Percentiles rank a stretch among this genome's conserved stretches.
phyloP scores from a whole-genome alignment of 768 basidiomycete species.

The Mycena albidolilacea region DNA sequence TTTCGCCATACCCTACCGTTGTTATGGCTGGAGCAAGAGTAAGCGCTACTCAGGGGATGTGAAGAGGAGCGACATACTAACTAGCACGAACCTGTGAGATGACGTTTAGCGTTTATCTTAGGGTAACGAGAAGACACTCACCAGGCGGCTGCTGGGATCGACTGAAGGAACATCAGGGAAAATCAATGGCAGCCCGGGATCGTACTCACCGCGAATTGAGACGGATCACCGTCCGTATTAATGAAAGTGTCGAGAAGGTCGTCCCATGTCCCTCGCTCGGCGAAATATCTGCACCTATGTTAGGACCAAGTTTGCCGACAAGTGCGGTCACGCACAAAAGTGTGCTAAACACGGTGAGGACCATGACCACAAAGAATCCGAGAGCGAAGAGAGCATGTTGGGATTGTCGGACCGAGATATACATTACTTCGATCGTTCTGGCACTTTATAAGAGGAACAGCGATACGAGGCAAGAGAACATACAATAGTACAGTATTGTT shows the following conservation, averaged over 20 bases:
- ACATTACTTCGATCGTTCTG: conserved; percentile 95
- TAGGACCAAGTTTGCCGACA: neutral
- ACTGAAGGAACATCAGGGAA: conserved; percentile 49
- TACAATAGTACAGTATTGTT: conserved; percentile 87
- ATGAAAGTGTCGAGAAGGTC: conserved; percentile 83
- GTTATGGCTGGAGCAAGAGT: conserved; percentile 75
- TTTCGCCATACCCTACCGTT: conserved; percentile 94
- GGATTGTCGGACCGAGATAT: conserved; percentile 86
- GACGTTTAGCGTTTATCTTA: neutral
- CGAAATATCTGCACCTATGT: conserved; percentile 75
- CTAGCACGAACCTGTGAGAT: conserved; percentile 74
- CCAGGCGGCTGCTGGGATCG: conserved; percentile 86
- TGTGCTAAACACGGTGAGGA: conserved; percentile 90
- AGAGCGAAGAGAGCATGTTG: conserved; percentile 91
- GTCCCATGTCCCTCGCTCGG: conserved; percentile 94
- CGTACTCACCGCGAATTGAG: conserved; percentile 78
- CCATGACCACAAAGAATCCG: conserved; percentile 90
- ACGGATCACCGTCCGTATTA: conserved; percentile 87
- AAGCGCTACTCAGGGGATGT: conserved; percentile 8
- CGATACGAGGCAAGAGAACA: conserved; percentile 46
- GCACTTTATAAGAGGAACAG: conserved; percentile 15
- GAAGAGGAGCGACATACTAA: conserved; percentile 67
- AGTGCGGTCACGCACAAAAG: conserved; percentile 67
- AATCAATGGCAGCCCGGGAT: neutral
- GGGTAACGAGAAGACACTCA: conserved; percentile 53